phyloP scores from a whole-genome alignment of 1,284 basidiomycete species.

The Austroboletus niveus region DNA sequence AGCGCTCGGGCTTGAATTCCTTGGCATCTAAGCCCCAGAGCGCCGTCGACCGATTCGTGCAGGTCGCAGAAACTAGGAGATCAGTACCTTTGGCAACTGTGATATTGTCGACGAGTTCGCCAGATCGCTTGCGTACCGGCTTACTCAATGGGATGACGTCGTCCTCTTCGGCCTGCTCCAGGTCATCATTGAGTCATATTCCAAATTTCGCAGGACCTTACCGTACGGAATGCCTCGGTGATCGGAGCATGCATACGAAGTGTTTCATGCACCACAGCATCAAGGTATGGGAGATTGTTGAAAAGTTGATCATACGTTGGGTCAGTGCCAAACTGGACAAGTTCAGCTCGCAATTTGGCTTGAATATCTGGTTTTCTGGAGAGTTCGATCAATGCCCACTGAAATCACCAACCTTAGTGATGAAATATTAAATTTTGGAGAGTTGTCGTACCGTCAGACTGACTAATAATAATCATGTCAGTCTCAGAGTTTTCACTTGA shows the following conservation, averaged over 20 bases:
- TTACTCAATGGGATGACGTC: slow-evolving; percentile 45
- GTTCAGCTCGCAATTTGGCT: slow-evolving; percentile 26
- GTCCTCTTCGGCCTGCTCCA: slow-evolving; percentile 1
- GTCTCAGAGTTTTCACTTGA: not conserved
- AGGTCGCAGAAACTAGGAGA: slow-evolving; percentile 18
- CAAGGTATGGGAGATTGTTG: slow-evolving; percentile 27
- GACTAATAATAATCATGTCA: slow-evolving; percentile 8
- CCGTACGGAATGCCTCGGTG: slow-evolving; percentile 40
- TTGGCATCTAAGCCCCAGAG: slow-evolving; percentile 47
- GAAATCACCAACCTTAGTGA: not conserved
- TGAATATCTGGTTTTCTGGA: slow-evolving; percentile 22
- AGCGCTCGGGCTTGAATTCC: slow-evolving; percentile 40
- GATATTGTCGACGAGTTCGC: not conserved
- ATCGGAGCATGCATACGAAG: slow-evolving; percentile 21
- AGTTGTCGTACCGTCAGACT: slow-evolving; percentile 19
- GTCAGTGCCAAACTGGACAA: slow-evolving; percentile 20
- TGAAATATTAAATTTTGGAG: not conserved
- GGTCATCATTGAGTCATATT: not conserved
- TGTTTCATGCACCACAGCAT: slow-evolving; percentile 29
- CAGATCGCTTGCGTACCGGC: not conserved
- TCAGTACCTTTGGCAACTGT: not conserved
- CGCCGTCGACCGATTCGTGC: slow-evolving; percentile 46
- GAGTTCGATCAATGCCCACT: slow-evolving; percentile 36
- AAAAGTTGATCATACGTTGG: slow-evolving; percentile 28
- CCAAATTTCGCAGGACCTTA: slow-evolving; percentile 14